Conservation (phyloP, 2,329 filamentous ascomycete genomes). For the Venturia aucupariae region DNA sequence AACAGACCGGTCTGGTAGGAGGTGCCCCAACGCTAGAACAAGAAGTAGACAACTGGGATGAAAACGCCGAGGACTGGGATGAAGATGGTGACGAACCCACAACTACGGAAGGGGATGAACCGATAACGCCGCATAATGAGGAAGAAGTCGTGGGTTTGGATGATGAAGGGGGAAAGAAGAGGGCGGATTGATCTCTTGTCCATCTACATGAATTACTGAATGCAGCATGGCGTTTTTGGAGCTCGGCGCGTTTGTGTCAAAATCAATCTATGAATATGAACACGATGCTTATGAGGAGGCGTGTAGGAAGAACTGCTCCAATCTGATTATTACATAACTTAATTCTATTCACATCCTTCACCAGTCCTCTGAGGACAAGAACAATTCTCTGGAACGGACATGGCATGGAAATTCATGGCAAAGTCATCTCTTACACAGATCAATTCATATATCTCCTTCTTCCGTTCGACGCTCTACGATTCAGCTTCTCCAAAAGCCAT, state of each 20-base stretch:
- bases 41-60: slow-evolving; percentile 89
- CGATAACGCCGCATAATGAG: slow-evolving; percentile 31
- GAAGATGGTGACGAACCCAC: slow-evolving; percentile 38
- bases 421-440: too few species aligned
- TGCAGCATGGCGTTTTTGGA: neutral
- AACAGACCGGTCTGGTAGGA: slow-evolving; percentile 56
- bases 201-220: neutral
- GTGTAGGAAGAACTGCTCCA: neutral
- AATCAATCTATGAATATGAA: neutral
- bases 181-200: neutral
- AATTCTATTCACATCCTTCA: too few species aligned
- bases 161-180: neutral
- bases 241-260: neutral
- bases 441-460: too few species aligned
- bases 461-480: too few species aligned
- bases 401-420: too few species aligned
- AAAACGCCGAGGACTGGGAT: slow-evolving; percentile 66
- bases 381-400: too few species aligned
- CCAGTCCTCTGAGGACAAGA: too few species aligned
- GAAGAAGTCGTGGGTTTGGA: slow-evolving; percentile 35
- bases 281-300: neutral
- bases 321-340: neutral
- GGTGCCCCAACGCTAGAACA: slow-evolving; percentile 51
- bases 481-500: too few species aligned
- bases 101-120: slow-evolving; percentile 8